phyloP scores from a whole-genome alignment of 2,329 filamentous ascomycete genomes.

The Bipolaris gigantea region DNA sequence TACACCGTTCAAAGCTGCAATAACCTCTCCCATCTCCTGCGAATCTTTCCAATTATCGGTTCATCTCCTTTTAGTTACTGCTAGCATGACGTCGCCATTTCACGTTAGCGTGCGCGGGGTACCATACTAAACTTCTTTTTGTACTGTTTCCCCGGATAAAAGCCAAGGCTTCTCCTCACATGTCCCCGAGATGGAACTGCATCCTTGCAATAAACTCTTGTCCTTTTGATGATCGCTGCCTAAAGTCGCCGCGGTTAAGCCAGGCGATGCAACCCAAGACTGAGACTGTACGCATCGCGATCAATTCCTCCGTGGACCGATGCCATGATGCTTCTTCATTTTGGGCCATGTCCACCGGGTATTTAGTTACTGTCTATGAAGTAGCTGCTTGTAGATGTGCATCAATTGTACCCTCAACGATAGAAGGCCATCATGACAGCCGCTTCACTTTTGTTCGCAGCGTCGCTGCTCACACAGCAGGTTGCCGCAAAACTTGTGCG shows the following conservation, averaged over 20 bases:
- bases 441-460: constrained; percentile 1
- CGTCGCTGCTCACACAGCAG: constrained; percentile 10
- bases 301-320: constrained; percentile 10
- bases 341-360: constrained; percentile 1
- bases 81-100: neutral
- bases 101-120: neutral
- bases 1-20: too few relatives aligned
- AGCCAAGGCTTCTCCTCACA: constrained; percentile 7
- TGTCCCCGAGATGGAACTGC: neutral
- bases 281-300: constrained; percentile 3
- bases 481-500: constrained; percentile 22
- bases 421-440: neutral
- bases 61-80: neutral
- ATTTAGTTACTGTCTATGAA: neutral
- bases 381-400: neutral
- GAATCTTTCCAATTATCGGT: neutral
- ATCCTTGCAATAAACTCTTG: neutral
- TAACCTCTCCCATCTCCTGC: neutral
- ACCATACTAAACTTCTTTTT: neutral
- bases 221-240: neutral
- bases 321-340: neutral
- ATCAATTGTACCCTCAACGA: neutral
- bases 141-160: neutral
- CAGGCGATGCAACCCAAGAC: constrained; percentile 4
- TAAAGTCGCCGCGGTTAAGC: neutral